Evolutionary conservation across 306 rosid genomes (phyloP).

Genomic region (Gastrolobium villosum): DNA sequence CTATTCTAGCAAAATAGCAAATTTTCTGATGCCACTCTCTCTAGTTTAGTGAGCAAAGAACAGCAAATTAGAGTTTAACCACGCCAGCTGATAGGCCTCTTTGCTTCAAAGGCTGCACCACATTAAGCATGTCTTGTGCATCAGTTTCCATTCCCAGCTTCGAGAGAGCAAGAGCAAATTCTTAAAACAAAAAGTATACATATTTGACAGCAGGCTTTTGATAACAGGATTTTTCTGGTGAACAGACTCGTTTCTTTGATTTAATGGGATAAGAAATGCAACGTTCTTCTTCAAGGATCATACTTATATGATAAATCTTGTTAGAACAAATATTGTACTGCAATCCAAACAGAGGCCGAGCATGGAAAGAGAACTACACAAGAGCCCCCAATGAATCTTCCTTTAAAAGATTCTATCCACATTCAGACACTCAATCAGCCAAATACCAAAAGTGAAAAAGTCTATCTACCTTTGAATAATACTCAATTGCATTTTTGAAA

Average conservation of each 20-base stretch:
- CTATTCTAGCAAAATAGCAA: conserved; percentile 44
- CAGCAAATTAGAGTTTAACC: conserved; percentile 44
- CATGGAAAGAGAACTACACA: not conserved
- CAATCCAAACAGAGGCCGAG: not conserved
- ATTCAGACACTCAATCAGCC: conserved; percentile 13
- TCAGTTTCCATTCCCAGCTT: conserved; percentile 98
- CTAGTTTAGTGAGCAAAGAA: conserved; percentile 46
- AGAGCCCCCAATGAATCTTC: not conserved
- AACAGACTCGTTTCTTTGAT: not conserved
- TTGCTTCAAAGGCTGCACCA: conserved; percentile 84
- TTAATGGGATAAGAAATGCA: not conserved
- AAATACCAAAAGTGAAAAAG: conserved; percentile 18
- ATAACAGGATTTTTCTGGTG: conserved; percentile 3
- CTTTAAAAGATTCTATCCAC: not conserved
- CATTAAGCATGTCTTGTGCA: conserved; percentile 95
- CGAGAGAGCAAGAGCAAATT: conserved; percentile 74
- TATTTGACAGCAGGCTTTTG: conserved; percentile 17
- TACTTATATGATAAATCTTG: not conserved
- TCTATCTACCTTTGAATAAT: conserved; percentile 82
- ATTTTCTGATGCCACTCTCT: conserved; percentile 43
- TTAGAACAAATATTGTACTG: not conserved
- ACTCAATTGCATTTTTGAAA: conserved; percentile 91
- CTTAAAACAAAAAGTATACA: conserved; percentile 13
- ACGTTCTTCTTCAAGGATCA: not conserved
- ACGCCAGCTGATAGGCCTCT: conserved; percentile 86